Base-by-base conservation (phyloP, 2,329 filamentous ascomycete species). In the Trichocomaceae sp. region DNA sequence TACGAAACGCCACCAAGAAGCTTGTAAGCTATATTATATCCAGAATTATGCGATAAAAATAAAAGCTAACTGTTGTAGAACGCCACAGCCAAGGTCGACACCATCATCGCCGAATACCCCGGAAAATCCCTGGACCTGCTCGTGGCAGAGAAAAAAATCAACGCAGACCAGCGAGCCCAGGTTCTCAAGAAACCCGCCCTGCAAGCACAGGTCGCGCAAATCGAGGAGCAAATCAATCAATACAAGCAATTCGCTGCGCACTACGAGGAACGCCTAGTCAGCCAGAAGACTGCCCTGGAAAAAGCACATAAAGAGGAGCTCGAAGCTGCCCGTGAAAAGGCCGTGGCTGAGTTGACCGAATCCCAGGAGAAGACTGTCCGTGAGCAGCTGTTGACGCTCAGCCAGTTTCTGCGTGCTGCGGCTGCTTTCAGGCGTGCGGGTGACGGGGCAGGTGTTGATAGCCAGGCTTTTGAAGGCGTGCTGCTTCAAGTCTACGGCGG, bases 1-100 rank as follows among this genome's bases (percentile, higher is more conserved):
- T 96, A 64, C 90, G 92, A 68, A 95, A 93, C 72, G 77, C 93
- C 66, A 87, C 85, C 78, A 97, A 96, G 82, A 96, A 96, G 77
- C 85, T 97, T 66, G 89, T 95, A 75, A 76, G 87, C 77, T 29
- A 10, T 17, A 31, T 23, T 22, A 19, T 23, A n/a, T 22, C n/a
- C 3, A 26, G 7, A 26, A 7, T 26, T 26, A 7, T 17, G 3
- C 15, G 19, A n/a, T 20, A 47, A 20, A 13, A 20, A 51, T 2
- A 2, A 58, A 58, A 63, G 48, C 61, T 57, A 53, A 26, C 26
- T 8, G 8, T 29, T 47, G 20, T 59, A 83, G 79, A 80, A 80
- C 61, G 75, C 76, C 54, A 81, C 79, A 62, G 70, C 79, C 53
- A 85, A 84, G 69, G 77, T 83, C 61, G 81, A 85, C 61, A 68